phyloP scores from a whole-genome alignment of 2,329 filamentous ascomycete species.

The Truncatella angustata region DNA sequence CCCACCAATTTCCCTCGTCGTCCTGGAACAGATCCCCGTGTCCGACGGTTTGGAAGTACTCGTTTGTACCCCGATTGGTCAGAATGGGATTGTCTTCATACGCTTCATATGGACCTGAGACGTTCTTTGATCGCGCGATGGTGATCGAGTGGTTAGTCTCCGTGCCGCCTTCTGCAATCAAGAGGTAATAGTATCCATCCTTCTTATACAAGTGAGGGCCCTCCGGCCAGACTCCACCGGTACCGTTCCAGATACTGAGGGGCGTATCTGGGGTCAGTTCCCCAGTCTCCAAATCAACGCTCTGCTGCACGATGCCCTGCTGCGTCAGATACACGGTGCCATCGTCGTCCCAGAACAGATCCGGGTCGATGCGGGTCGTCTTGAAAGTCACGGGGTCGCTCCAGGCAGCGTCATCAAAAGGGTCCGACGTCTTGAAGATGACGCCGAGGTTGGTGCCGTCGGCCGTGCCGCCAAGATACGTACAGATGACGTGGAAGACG shows the following conservation, averaged over 20 bases:
- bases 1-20: conserved; percentile 44
- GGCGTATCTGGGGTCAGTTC: conserved; percentile 7
- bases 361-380: conserved; percentile 11
- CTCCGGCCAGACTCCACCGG: conserved; percentile 30
- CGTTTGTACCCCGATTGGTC: conserved; percentile 27
- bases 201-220: conserved; percentile 39
- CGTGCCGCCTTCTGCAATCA: conserved; percentile 46
- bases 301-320: conserved; percentile 11
- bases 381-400: conserved; percentile 27
- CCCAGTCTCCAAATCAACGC: conserved; percentile 11
- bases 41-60: conserved; percentile 30
- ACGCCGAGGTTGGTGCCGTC: conserved; percentile 6
- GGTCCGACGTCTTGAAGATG: conserved; percentile 6
- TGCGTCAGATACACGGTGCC: conserved; percentile 20
- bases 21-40: conserved; percentile 33
- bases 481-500: conserved; percentile 26
- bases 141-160: conserved; percentile 33
- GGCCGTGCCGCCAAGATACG: conserved; percentile 13
- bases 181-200: conserved; percentile 40
- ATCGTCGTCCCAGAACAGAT: conserved; percentile 14
- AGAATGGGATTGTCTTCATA: conserved; percentile 37
- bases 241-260: conserved; percentile 28
- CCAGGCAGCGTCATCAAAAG: conserved; percentile 7
- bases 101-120: conserved; percentile 35
- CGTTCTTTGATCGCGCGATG: conserved; percentile 31